These are phyloP conservation scores for Trametes coccinea DNA, from an alignment of 768 basidiomycete genomes.

Conservation along the genomic window DNA sequence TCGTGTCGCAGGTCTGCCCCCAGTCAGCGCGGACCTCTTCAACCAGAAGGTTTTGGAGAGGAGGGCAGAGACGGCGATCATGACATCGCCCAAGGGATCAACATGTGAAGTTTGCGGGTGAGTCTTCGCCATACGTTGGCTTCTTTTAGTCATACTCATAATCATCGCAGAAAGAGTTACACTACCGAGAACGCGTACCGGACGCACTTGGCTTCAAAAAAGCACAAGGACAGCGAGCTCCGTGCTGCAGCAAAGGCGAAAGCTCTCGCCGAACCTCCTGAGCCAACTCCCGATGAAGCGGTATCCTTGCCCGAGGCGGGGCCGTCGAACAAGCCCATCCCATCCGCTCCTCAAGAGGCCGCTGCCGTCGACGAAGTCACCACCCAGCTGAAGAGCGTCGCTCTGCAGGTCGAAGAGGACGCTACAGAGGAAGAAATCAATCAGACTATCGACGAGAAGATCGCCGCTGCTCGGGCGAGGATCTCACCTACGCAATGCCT, in stretches of 20 bases:
- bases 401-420: slow-evolving; percentile 37
- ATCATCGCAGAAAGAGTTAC: slow-evolving; percentile 74
- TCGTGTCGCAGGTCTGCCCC: slow-evolving; percentile 85
- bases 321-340: background rate
- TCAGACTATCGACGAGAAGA: slow-evolving; percentile 69
- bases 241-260: slow-evolving; percentile 40
- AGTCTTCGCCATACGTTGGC: slow-evolving; percentile 31
- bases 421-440: slow-evolving; percentile 49
- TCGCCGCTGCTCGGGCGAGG: slow-evolving; percentile 66
- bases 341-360: slow-evolving; percentile 1
- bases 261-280: slow-evolving; percentile 4
- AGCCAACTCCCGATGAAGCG: background rate
- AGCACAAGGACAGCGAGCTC: slow-evolving; percentile 78
- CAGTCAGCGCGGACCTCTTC: slow-evolving; percentile 75
- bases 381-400: slow-evolving; percentile 17
- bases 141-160: background rate
- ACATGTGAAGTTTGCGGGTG: slow-evolving; percentile 85
- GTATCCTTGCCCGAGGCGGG: background rate
- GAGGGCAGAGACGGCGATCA: slow-evolving; percentile 70
- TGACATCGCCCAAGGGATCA: slow-evolving; percentile 56
- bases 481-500: slow-evolving; percentile 73
- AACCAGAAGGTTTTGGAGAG: slow-evolving; percentile 87
- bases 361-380: slow-evolving; percentile 1
- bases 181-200: slow-evolving; percentile 86
- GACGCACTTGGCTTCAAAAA: slow-evolving; percentile 86